Conservation (phyloP, 345 rosid species). For the Lepidium sativum region DNA sequence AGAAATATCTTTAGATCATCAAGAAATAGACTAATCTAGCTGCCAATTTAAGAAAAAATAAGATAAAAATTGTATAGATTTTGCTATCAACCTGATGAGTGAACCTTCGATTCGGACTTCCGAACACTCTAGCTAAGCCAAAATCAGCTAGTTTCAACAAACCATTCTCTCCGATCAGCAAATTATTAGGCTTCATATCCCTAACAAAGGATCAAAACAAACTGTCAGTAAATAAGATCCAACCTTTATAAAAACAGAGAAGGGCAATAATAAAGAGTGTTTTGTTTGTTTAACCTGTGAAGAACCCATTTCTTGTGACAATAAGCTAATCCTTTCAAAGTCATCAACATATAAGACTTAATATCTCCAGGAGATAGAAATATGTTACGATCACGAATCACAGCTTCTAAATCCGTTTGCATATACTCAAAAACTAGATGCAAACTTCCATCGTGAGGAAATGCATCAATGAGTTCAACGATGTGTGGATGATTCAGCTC, state of each 20-base stretch:
- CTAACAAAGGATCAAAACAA: conserved; percentile 8
- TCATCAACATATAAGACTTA: conserved; percentile 53
- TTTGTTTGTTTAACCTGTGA: conserved; percentile 28
- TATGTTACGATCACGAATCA: conserved; percentile 53
- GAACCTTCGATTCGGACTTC: conserved; percentile 57
- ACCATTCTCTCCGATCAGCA: conserved; percentile 50
- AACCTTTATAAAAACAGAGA: background rate
- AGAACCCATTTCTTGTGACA: conserved; percentile 62
- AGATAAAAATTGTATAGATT: background rate
- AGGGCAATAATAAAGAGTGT: background rate
- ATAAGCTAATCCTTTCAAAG: conserved; percentile 42
- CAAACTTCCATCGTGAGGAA: conserved; percentile 50
- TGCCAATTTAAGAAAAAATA: background rate
- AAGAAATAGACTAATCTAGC: background rate
- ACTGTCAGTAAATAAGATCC: background rate
- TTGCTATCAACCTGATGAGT: conserved; percentile 42
- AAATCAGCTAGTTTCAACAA: conserved; percentile 51
- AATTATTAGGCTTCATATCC: conserved; percentile 63
- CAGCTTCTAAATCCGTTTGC: conserved; percentile 62
- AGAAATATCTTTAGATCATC: background rate
- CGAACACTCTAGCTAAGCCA: conserved; percentile 49
- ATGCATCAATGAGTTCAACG: conserved; percentile 49
- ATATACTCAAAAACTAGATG: conserved; percentile 57
- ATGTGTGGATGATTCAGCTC: conserved; percentile 51
- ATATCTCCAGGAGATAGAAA: conserved; percentile 51